Conservation (phyloP, 495 filamentous ascomycete genomes). For the Penicillium bialowiezense region DNA sequence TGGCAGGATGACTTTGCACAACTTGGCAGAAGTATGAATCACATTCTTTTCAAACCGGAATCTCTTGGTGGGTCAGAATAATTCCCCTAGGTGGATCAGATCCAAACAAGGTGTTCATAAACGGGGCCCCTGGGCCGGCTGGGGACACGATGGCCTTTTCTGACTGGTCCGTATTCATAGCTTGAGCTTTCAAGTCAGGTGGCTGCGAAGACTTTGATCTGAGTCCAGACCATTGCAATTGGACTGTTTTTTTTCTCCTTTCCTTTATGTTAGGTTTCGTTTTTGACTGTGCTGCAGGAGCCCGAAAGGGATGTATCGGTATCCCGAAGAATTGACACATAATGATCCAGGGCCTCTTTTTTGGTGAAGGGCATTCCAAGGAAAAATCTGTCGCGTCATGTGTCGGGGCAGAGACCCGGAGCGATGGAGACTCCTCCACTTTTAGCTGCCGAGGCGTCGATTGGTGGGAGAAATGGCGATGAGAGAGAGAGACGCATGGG, state of each 20-base stretch:
- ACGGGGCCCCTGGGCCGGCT: not conserved
- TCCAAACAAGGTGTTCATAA: slow-evolving; percentile 5
- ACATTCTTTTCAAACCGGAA: slow-evolving; percentile 7
- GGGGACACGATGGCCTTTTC: not conserved
- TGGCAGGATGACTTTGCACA: too few species aligned
- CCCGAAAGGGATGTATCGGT: not conserved
- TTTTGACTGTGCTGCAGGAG: not conserved
- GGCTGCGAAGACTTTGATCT: slow-evolving; percentile 24
- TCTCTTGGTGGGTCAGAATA: not conserved
- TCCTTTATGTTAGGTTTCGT: not conserved
- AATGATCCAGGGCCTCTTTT: not conserved
- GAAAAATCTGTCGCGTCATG: slow-evolving; percentile 40
- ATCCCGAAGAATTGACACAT: not conserved
- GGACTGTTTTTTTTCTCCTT: not conserved
- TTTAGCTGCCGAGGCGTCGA: slow-evolving; percentile 23
- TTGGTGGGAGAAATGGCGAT: slow-evolving; percentile 35
- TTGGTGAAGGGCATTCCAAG: not conserved
- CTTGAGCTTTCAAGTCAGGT: slow-evolving; percentile 20
- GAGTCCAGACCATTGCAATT: slow-evolving; percentile 3
- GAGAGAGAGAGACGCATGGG: slow-evolving; percentile 12
- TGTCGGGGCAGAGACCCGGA: slow-evolving; percentile 10
- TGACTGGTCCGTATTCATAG: slow-evolving; percentile 4
- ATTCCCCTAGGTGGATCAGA: slow-evolving; percentile 5
- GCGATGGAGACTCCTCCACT: not conserved
- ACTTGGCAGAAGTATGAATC: not conserved